Evolutionary conservation across 306 rosid genomes (phyloP).

Genomic region (Vigna reflexopilosa): DNA sequence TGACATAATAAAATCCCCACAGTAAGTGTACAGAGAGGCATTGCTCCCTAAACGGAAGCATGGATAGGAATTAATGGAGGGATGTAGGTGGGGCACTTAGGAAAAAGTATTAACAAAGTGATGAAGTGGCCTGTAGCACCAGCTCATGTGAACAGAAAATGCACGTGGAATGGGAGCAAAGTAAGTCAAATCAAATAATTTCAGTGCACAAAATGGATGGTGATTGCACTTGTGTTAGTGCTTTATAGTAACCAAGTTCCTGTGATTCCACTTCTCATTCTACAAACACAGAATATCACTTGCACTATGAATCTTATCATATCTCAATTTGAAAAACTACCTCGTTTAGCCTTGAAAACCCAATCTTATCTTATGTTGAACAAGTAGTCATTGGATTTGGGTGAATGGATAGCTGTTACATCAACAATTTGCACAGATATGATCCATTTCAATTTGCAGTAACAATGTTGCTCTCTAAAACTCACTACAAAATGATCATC

Average conservation of each 20-base stretch:
- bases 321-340: background rate
- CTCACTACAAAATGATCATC: background rate
- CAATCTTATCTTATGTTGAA: background rate
- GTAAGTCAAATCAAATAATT: constrained; percentile 57
- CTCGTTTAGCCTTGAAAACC: background rate
- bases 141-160: constrained; percentile 60
- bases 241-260: constrained; percentile 31
- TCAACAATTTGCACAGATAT: background rate
- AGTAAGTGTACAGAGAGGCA: constrained; percentile 26
- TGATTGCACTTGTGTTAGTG: constrained; percentile 33
- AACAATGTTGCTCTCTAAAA: background rate
- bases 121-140: constrained; percentile 44
- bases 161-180: constrained; percentile 54
- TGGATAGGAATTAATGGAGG: constrained; percentile 78
- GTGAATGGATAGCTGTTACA: background rate
- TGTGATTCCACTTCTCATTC: constrained; percentile 24
- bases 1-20: constrained; percentile 8
- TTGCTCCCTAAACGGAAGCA: constrained; percentile 73
- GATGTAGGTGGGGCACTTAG: constrained; percentile 55
- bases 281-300: constrained; percentile 23
- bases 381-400: background rate
- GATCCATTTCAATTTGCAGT: background rate
- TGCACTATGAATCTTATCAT: constrained; percentile 36
- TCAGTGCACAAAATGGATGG: constrained; percentile 38
- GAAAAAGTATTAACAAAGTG: constrained; percentile 36